phyloP scores from a whole-genome alignment of 2,329 filamentous ascomycete species.

The Botrytis paeoniae region DNA sequence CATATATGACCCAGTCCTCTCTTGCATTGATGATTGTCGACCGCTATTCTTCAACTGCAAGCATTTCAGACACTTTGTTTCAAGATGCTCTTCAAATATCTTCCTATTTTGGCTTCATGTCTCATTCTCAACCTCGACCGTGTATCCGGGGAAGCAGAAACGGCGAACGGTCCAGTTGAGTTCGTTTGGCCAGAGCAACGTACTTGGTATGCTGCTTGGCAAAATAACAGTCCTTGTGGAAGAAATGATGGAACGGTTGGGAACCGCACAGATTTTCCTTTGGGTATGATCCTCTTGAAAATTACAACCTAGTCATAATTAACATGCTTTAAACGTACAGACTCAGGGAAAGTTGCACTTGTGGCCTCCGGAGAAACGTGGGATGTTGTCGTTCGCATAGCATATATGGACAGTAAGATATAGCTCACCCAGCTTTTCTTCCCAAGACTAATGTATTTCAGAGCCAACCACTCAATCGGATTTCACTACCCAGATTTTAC shows the following conservation, averaged over 20 bases:
- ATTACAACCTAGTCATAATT: neutral
- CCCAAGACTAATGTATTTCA: neutral
- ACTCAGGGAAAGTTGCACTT: neutral
- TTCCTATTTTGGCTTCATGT: neutral
- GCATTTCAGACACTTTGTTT: neutral
- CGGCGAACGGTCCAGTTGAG: neutral
- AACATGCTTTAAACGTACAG: neutral
- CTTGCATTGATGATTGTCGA: neutral
- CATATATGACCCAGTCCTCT: neutral
- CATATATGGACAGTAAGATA: neutral
- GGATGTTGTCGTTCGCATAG: neutral
- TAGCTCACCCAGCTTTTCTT: neutral
- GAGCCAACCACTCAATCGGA: neutral
- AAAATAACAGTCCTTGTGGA: neutral
- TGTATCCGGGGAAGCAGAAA: neutral
- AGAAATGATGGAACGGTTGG: neutral
- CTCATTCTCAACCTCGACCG: neutral
- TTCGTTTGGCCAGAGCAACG: neutral
- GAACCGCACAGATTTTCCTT: neutral
- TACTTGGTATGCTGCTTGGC: neutral
- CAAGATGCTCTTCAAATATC: neutral
- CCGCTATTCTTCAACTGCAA: neutral
- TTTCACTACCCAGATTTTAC: neutral
- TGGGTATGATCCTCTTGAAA: neutral
- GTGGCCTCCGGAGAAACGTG: neutral